Percentiles rank a stretch among this genome's conserved stretches.
Conservation (phyloP, 768 basidiomycete species). For the Mycena olivaceomarginata region DNA sequence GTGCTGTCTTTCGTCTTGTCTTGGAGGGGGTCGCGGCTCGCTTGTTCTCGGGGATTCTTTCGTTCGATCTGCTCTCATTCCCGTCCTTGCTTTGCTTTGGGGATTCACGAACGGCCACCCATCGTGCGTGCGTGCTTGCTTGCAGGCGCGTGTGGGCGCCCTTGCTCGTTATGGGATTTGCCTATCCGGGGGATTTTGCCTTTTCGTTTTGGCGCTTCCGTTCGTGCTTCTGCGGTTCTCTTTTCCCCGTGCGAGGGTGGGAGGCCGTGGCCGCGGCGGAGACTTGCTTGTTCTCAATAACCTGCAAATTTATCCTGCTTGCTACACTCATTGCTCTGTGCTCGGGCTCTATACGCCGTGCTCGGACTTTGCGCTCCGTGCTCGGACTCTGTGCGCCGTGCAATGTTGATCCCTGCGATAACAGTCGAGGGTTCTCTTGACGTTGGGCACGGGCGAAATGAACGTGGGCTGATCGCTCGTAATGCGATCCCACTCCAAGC, state of each 20-base stretch:
- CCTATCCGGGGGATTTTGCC: background rate
- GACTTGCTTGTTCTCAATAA: no score
- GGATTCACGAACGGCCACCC: background rate
- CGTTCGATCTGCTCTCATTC: background rate
- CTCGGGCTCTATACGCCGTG: no score
- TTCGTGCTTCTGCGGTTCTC: background rate
- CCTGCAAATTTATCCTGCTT: no score
- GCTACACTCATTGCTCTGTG: no score
- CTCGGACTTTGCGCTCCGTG: no score
- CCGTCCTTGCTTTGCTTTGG: background rate
- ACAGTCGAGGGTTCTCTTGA: no score
- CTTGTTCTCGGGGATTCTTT: background rate
- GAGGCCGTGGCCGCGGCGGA: no score
- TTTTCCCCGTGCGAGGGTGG: no score
- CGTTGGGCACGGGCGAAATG: background rate
- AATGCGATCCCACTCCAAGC: background rate
- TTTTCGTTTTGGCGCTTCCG: background rate
- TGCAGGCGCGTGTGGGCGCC: background rate
- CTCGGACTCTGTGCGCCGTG: no score
- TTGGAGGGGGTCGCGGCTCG: background rate
- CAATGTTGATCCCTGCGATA: no score
- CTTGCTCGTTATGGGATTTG: background rate
- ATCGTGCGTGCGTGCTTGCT: background rate
- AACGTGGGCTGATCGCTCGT: background rate
- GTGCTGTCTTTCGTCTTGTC: background rate